Evolutionary conservation across 2,329 filamentous ascomycete genomes (phyloP).

Genomic region (Taxawa tesnikishii): DNA sequence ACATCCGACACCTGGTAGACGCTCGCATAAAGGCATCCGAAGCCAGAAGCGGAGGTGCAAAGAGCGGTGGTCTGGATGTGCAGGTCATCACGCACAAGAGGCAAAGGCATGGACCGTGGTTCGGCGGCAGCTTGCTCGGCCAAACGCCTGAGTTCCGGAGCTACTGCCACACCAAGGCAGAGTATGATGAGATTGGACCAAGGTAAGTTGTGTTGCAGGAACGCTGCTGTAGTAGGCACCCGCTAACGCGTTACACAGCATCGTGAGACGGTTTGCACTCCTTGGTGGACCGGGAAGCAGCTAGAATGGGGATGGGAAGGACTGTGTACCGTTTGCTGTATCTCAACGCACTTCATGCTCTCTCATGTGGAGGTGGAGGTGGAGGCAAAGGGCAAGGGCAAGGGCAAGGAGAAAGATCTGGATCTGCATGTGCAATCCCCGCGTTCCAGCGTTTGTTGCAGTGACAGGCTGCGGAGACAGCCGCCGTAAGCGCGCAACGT

Average conservation of each 20-base stretch:
- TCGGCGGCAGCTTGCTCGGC: slow-evolving; percentile 88
- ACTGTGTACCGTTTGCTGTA: too few relatives aligned
- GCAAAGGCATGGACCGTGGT: slow-evolving; percentile 96
- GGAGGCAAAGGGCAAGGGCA: too few relatives aligned
- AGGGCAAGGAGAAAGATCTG: too few relatives aligned
- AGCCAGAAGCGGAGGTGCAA: slow-evolving; percentile 78
- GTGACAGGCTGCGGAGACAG: too few relatives aligned
- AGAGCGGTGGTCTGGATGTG: slow-evolving; percentile 87
- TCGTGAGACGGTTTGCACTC: slow-evolving; percentile 87
- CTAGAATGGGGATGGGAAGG: too few relatives aligned
- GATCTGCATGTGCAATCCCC: too few relatives aligned
- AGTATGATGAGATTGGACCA: slow-evolving; percentile 95
- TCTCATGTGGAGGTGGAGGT: too few relatives aligned
- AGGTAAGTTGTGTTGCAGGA: too few relatives aligned
- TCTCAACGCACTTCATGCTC: too few relatives aligned
- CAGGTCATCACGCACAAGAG: slow-evolving; percentile 96
- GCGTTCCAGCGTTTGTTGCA: too few relatives aligned
- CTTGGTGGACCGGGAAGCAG: slow-evolving; percentile 82
- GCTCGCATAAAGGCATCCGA: slow-evolving; percentile 87
- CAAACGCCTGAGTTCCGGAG: slow-evolving; percentile 97
- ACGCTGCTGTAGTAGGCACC: too few relatives aligned
- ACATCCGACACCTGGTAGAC: slow-evolving; percentile 93
- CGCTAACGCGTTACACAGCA: slow-evolving; percentile 75
- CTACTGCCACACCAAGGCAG: slow-evolving; percentile 73
- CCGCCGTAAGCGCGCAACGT: too few relatives aligned